Evolutionary conservation across 2,329 filamentous ascomycete species (phyloP).

Genomic region (Microcyclospora pomicola): DNA sequence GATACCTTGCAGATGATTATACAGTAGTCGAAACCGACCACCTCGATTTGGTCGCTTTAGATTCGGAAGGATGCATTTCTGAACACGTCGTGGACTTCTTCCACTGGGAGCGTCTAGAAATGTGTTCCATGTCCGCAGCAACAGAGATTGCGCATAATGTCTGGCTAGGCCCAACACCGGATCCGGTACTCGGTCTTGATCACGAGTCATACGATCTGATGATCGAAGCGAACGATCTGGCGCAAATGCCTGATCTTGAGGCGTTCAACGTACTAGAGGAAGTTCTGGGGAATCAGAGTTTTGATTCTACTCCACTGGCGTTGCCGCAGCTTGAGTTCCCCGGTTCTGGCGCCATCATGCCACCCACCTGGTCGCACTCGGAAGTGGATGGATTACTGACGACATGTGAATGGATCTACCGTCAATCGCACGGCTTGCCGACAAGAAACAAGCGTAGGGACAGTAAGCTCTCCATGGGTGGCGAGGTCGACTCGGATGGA

Average conservation of each 20-base stretch:
- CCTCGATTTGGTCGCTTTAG: constrained; percentile 58
- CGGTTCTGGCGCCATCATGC: constrained; percentile 82
- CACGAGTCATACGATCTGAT: constrained; percentile 52
- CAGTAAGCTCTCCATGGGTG: constrained; percentile 28
- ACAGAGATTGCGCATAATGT: constrained; percentile 84
- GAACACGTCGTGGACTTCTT: constrained; percentile 78
- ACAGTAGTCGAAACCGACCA: constrained; percentile 56
- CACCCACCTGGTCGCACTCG: constrained; percentile 66
- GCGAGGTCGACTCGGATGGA: constrained; percentile 34
- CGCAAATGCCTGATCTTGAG: constrained; percentile 57
- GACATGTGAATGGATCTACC: constrained; percentile 81
- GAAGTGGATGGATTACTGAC: constrained; percentile 77
- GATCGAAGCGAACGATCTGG: constrained; percentile 79
- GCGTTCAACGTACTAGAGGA: constrained; percentile 51
- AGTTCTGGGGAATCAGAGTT: constrained; percentile 21
- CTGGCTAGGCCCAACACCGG: constrained; percentile 77
- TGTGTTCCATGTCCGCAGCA: constrained; percentile 83
- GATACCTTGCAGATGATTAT: constrained; percentile 44
- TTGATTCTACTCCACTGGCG: constrained; percentile 20
- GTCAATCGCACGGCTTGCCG: constrained; percentile 47
- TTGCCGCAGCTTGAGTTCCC: constrained; percentile 65
- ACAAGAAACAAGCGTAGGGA: constrained; percentile 23
- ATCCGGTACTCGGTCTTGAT: constrained; percentile 42
- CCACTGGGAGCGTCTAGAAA: constrained; percentile 76
- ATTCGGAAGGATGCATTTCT: constrained; percentile 57